A percentile compares a stretch with the other conserved stretches of the same genome.
These are phyloP conservation scores for Pseudogymnoascus sp. DNA, from an alignment of 2,329 filamentous ascomycete species.

Conservation along the genomic window DNA sequence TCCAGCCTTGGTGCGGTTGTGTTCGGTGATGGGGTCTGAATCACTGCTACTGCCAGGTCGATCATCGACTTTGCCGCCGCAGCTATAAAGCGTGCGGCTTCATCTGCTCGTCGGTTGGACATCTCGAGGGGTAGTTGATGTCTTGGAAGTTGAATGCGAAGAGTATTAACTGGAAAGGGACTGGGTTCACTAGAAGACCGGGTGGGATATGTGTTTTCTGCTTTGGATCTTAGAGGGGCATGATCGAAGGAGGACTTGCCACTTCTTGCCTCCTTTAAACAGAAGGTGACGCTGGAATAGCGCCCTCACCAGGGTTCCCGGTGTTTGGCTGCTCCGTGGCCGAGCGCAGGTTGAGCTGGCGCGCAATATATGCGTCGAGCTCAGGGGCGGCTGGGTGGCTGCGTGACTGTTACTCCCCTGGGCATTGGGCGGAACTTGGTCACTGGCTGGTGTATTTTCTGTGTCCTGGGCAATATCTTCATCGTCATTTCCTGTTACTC, in stretches of 20 bases:
- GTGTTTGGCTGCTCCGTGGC: not conserved
- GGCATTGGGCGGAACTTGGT: not conserved
- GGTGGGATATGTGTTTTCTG: too few relatives aligned
- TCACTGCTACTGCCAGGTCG: too few relatives aligned
- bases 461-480: not conserved
- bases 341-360: too few relatives aligned
- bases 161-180: too few relatives aligned
- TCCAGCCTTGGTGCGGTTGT: too few relatives aligned
- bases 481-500: not conserved
- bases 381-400: not conserved
- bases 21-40: too few relatives aligned
- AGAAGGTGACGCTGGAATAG: not conserved
- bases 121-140: too few relatives aligned
- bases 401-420: not conserved
- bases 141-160: too few relatives aligned
- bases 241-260: not conserved
- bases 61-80: too few relatives aligned
- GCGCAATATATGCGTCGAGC: not conserved
- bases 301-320: not conserved
- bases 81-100: too few relatives aligned
- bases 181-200: too few relatives aligned
- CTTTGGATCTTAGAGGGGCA: not conserved
- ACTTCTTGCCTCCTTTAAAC: not conserved
- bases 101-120: too few relatives aligned
- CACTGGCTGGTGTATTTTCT: not conserved